Evolutionary conservation across 2,329 filamentous ascomycete genomes (phyloP), one percentile per base, ranked within the genome.

Genomic region (Graphiopsis chlorocephala): DNA sequence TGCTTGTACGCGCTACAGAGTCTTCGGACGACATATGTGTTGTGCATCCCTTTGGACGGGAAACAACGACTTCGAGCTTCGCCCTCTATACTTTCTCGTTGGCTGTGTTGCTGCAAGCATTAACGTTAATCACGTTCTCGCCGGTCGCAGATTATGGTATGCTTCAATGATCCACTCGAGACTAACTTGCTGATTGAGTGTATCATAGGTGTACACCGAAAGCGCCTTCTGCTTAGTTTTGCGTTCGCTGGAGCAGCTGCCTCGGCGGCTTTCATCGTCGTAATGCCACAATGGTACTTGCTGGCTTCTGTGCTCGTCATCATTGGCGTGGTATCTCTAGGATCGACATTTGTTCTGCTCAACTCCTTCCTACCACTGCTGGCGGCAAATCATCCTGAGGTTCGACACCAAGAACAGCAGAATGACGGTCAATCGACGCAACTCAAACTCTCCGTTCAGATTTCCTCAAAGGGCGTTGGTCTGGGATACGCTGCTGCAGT

Each of bases 71-170:
- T 1, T 91, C 92, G 28, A 96, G 91, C 76, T 97, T 97, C 76
- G 93, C 92, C 70, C 93, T 97, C 90, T 97, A 97, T 77, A 96
- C 92, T 0, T 97, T 96, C 76, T 95, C 92, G 55, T 80, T 93
- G 70, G 96, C 92, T 72, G 93, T 97, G 0, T 78, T 97, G 25
- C 78, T 96, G 11, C 93, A 97, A 75, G 90, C 92, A 0, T 76
- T 97, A n/a, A 82, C 96, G 7, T 90, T 98, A 53, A 90, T 97
- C 68, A 95, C 92, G 71, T 96, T 97, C 79, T 96, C 92, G 73
- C 94, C 91, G 55, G 92, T 94, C 28, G 93, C 93, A 53, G 94
- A 98, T 76, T 92, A 97, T 78, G 93, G 94, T 76, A 90, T 86
- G 67, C 70, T 14, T 10, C 2, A 6, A 10, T 15, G 31, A n/a